These are phyloP conservation scores for Taxillus chinensis DNA, from an alignment of 164 flowering plant species.

Conservation along the genomic window DNA sequence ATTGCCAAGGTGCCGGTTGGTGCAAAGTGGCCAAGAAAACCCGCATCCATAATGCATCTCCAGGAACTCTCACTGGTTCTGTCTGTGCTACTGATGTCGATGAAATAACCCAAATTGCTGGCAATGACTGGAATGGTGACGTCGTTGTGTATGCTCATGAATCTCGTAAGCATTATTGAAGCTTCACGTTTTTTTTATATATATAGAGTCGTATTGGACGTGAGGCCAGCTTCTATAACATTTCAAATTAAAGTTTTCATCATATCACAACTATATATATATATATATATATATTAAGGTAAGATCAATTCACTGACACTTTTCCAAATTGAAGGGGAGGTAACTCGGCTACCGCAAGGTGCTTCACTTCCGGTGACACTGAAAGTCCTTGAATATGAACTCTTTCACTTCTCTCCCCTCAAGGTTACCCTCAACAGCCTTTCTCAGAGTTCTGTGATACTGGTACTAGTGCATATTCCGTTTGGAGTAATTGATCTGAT, in stretches of 20 bases:
- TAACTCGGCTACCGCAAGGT: slow-evolving; percentile 62
- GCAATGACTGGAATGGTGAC: slow-evolving; percentile 68
- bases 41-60: slow-evolving; percentile 75
- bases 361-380: slow-evolving; percentile 77
- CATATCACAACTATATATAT: too few species aligned
- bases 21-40: slow-evolving; percentile 73
- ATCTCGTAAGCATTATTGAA: slow-evolving; percentile 34
- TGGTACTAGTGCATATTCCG: neutral
- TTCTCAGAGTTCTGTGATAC: neutral
- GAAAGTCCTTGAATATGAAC: slow-evolving; percentile 72
- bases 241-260: too few species aligned
- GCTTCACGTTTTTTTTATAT: neutral
- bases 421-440: slow-evolving; percentile 28
- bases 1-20: slow-evolving; percentile 99
- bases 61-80: slow-evolving; percentile 63
- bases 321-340: slow-evolving; percentile 41
- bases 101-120: slow-evolving; percentile 46
- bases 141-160: slow-evolving; percentile 42
- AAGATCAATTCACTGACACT: neutral
- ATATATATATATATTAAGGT: neutral
- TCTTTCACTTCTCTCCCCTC: slow-evolving; percentile 77
- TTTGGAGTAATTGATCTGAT: slow-evolving; percentile 1
- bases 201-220: too few species aligned
- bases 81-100: slow-evolving; percentile 67
- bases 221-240: too few species aligned